Base-by-base conservation (phyloP, 106 monocot genomes). In the Xerophyta viscosa region DNA sequence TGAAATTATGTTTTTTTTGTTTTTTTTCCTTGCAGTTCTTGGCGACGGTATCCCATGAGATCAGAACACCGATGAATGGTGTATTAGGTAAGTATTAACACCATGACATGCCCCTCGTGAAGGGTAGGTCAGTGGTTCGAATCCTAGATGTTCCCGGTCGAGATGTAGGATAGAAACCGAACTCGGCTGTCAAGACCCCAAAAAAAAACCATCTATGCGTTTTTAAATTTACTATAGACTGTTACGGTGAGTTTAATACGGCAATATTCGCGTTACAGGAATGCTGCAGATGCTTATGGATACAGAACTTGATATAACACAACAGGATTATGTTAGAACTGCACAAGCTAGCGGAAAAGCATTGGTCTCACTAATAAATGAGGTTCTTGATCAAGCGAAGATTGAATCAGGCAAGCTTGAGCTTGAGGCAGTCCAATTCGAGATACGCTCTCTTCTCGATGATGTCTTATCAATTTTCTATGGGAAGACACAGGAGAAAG, bases 251-350 rank as follows among this genome's bases (percentile, higher is more conserved):
- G n/a, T n/a, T n/a, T n/a, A n/a, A n/a, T n/a, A n/a, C n/a, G n/a
- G n/a, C n/a, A n/a, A n/a, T n/a, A n/a, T n/a, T n/a, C n/a, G n/a
- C n/a, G n/a, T 41, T 65, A 62, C 61, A 99, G 98, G 98, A 24
- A 99, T 99, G 98, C 63, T 99, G 46, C 98, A 99, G 71, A 86
- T 99, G 98, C 79, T 99, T 31, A 86, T 99, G 86, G 98, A 90
- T 66, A 99, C 98, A 22, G 70, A 79, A 45, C 66, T 99, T 48
- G 98, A 99, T 49, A 67, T 80, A 66, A 86, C 86, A 60, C 98
- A 99, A 56, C 79, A 99, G 70, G 98, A 99, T 62, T 99, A 80
- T 63, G 98, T 91, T 36, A 80, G 79, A 77, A 99, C 98, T 50
- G 90, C 98, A 29, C 90, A 91, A 70, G 98, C 82, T 20, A 99